Conservation (phyloP, 257 asterid species). For the Solanum pinnatisectum region DNA sequence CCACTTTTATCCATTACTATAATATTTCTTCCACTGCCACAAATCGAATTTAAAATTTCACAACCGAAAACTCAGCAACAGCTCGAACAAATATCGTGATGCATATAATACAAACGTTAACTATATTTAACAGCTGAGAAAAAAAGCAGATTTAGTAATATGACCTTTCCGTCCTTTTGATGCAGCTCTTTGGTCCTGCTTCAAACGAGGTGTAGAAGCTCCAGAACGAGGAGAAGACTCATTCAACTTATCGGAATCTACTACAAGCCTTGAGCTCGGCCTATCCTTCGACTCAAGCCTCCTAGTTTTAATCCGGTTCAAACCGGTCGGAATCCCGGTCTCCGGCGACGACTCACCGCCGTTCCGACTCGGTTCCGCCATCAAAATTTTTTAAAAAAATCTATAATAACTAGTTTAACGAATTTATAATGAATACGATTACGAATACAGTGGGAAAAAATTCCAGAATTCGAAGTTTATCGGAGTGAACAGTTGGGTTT, state of each 20-base stretch:
- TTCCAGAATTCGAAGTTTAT: not conserved
- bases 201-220: conserved; percentile 27
- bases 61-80: not conserved
- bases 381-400: conserved; percentile 1
- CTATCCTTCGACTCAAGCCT: conserved; percentile 25
- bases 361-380: conserved; percentile 56
- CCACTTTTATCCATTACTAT: not conserved
- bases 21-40: not conserved
- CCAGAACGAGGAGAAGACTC: conserved; percentile 47
- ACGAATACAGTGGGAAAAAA: not conserved
- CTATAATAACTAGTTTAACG: not conserved
- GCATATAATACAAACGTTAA: not conserved
- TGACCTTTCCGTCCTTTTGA: conserved; percentile 23
- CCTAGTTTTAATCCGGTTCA: conserved; percentile 89
- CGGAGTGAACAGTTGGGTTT: not conserved
- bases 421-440: not conserved
- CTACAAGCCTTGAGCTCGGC: conserved; percentile 27
- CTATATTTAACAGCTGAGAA: not conserved
- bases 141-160: not conserved
- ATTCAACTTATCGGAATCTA: conserved; percentile 36
- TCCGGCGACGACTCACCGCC: conserved; percentile 36
- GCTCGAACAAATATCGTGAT: not conserved
- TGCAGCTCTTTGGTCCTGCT: conserved; percentile 37
- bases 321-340: conserved; percentile 67
- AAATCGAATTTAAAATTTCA: not conserved